Conservation (phyloP, 345 rosid genomes). For the Eutrema japonicum region DNA sequence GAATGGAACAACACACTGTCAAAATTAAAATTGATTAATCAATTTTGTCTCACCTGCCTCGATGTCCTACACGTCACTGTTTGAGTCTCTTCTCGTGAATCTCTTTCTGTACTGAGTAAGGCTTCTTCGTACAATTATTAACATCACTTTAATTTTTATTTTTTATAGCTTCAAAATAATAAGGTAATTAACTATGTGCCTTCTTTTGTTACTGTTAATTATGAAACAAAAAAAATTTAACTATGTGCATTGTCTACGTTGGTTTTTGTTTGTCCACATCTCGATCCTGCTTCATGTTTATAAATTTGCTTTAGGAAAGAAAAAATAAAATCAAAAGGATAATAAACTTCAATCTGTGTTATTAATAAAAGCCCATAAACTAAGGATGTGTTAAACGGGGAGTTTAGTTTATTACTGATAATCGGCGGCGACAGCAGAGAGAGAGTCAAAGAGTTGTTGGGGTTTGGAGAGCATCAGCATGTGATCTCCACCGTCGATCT, state of each 20-base stretch:
- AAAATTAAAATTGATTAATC: conserved; percentile 39
- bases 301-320: background rate
- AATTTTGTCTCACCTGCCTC: conserved; percentile 44
- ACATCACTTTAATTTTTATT: conserved; percentile 11
- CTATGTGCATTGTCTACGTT: background rate
- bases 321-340: background rate
- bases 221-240: background rate
- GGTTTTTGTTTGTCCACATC: background rate
- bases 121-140: conserved; percentile 38
- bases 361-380: background rate
- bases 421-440: conserved; percentile 33
- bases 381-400: background rate
- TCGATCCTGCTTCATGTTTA: background rate
- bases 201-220: background rate
- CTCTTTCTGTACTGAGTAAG: conserved; percentile 30
- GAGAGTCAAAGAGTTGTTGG: conserved; percentile 30
- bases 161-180: conserved; percentile 25
- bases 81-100: conserved; percentile 42
- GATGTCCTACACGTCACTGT: conserved; percentile 43
- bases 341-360: background rate
- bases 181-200: background rate
- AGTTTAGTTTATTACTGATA: background rate
- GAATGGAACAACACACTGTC: conserved; percentile 41
- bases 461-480: conserved; percentile 47
- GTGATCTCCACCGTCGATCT: conserved; percentile 47